Conservation (phyloP, 495 filamentous ascomycete genomes). For the Penicillium ucsense region DNA sequence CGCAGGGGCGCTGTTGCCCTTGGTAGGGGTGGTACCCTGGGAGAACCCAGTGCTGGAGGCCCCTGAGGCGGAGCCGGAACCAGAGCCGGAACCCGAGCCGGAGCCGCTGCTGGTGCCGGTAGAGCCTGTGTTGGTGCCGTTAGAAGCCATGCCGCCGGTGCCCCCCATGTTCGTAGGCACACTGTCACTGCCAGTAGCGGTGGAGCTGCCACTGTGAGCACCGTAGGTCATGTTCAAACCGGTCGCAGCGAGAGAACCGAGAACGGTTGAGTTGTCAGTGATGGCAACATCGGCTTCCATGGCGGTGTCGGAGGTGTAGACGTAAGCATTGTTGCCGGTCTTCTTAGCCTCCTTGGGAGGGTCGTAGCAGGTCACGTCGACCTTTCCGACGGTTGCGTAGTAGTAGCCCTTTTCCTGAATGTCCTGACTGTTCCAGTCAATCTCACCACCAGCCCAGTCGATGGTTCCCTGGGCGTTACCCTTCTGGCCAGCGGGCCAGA, state of each 20-base stretch:
- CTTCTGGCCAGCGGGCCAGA: conserved; percentile 85
- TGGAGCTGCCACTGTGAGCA: conserved; percentile 16
- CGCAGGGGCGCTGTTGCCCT: conserved; percentile 25
- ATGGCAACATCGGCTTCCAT: conserved; percentile 69
- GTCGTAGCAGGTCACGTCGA: conserved; percentile 78
- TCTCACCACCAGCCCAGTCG: conserved; percentile 80
- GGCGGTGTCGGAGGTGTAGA: conserved; percentile 54
- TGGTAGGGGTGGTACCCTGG: conserved; percentile 13
- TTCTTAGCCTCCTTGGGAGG: conserved; percentile 54
- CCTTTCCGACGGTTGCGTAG: conserved; percentile 69
- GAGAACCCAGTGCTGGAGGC: conserved; percentile 14
- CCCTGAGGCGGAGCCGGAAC: conserved; percentile 6
- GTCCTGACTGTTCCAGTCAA: conserved; percentile 76
- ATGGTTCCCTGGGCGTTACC: conserved; percentile 78
- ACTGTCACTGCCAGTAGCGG: conserved; percentile 20
- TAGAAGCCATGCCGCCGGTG: not conserved
- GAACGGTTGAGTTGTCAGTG: conserved; percentile 63
- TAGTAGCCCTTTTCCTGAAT: conserved; percentile 83
- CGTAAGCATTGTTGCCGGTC: conserved; percentile 57
- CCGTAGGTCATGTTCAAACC: conserved; percentile 57
- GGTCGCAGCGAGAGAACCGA: conserved; percentile 68
- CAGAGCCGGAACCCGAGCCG: conserved; percentile 9
- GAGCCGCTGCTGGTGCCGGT: conserved; percentile 20
- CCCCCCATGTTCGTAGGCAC: conserved; percentile 27
- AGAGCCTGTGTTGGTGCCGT: conserved; percentile 15